Evolutionary conservation across 345 rosid genomes (phyloP), one percentile per base, ranked within the genome.

Genomic region (Bruguiera parviflora): DNA sequence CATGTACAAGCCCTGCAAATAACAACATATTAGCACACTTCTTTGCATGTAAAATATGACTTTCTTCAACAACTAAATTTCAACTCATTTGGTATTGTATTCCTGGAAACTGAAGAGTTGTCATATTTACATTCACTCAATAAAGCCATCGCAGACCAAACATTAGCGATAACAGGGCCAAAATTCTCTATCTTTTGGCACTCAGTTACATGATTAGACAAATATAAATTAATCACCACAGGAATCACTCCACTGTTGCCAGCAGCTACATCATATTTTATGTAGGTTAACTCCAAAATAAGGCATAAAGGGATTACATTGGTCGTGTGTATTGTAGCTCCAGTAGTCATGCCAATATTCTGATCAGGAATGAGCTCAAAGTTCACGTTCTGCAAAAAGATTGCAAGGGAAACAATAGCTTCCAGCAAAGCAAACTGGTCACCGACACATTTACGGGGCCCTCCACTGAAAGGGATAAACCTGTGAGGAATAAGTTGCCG

Each of bases 381-480:
- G 77, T 89, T 84, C 76, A 94, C 59, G 29, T 81, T 85, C 75
- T 91, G 92, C 51, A 94, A 82, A 74, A 83, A 89, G 63, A 94
- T 61, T 9, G 96, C 81, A 2, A 94, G 96, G 11, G 95, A 82
- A 69, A 94, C 97, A 29, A 89, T 84, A 15, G 97, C 90, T 69
- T 94, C 98, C 67, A 94, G 83, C 77, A 94, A 63, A 55, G 97
- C 97, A 87, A 94, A 94, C 68, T 94, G 98, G 75, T 94, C 97
- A 1, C 98, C 98, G 19, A 94, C 95, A 55, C 98, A 91, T 66
- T 91, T 94, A 25, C 97, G 92, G 32, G 98, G 96, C 28, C 97
- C 98, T 76, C 98, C 98, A 28, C 97, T 88, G 73, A 94, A 91
- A 3, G 98, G 98, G 77, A 94, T 91, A 72, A 83, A 91, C 78